Base-by-base conservation (phyloP, 768 basidiomycete species). In the Boletus pseudopeckii region DNA sequence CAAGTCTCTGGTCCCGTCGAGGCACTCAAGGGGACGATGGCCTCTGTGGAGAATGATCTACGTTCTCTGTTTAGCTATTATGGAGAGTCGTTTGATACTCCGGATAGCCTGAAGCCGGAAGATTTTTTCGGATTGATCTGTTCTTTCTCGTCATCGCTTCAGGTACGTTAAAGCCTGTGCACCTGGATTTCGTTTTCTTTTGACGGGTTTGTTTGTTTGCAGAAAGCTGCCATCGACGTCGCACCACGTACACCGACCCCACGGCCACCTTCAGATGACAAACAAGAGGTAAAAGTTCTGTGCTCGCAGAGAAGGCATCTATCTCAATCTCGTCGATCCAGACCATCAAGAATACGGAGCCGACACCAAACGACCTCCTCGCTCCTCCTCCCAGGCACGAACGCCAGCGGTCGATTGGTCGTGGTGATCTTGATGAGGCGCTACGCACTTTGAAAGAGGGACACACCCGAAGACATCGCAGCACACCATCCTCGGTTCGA, bases 381-480 rank as follows among this genome's bases (percentile, higher is more conserved):
- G 68, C 55, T 14, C 78, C 79, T 1, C 75, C 79, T 49, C 71
- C 75, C 5, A 68, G 72, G 26, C 74, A 77, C 44, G 67, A 68
- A 28, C 79, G 77, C 39, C 73, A 71, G 46, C 74, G 72, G 33
- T 86, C 90, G 2, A 65, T 90, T 55, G 84, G 85, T 7, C 81
- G 86, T 36, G 93, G 93, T 10, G 87, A 88, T 50, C 71, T 96
- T 32, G 92, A 98, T 59, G 81, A 89, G 62, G 89, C 88, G 2
- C 87, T 98, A 38, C 84, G 88, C 17, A 92, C 85, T 56, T 80
- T 93, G 75, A 80, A 82, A 41, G 81, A 80, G 45, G 92, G 84
- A 34, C 81, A 60, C 5, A 59, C 56, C 8, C 54, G 55, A 40
- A 53, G 56, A 37, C 28, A 53, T 36, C 62, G 62, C 7, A 40